phyloP scores from a whole-genome alignment of 495 filamentous ascomycete species.

The Daldinia caldariorum region DNA sequence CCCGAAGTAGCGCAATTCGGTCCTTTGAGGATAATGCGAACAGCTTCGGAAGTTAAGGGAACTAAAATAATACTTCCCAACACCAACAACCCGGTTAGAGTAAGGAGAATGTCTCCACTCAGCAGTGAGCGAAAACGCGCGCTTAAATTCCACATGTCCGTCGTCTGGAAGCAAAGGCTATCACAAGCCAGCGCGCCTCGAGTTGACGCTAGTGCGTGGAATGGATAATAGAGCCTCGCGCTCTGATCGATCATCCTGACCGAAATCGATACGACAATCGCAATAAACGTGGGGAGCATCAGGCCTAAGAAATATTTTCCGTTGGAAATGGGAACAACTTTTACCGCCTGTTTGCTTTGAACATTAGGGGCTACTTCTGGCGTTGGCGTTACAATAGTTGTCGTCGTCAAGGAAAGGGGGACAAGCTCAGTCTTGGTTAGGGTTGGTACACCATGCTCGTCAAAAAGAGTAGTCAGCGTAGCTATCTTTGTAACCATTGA shows the following conservation, averaged over 20 bases:
- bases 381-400: slow-evolving; percentile 23
- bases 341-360: slow-evolving; percentile 17
- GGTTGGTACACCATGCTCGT: slow-evolving; percentile 27
- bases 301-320: slow-evolving; percentile 48
- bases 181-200: slow-evolving; percentile 41
- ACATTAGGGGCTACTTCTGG: slow-evolving; percentile 11
- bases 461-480: slow-evolving; percentile 25
- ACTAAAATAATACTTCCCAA: slow-evolving; percentile 36
- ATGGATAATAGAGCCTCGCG: slow-evolving; percentile 50
- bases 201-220: slow-evolving; percentile 43
- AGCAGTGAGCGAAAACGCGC: slow-evolving; percentile 30
- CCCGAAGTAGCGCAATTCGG: slow-evolving; percentile 24
- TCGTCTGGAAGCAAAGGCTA: slow-evolving; percentile 42
- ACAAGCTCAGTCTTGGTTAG: slow-evolving; percentile 32
- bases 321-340: slow-evolving; percentile 32
- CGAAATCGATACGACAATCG: slow-evolving; percentile 43
- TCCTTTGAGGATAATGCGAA: slow-evolving; percentile 39
- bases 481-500: slow-evolving; percentile 22
- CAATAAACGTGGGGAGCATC: slow-evolving; percentile 50
- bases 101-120: slow-evolving; percentile 35
- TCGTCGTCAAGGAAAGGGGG: slow-evolving; percentile 32
- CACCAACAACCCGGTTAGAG: slow-evolving; percentile 42
- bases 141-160: slow-evolving; percentile 29
- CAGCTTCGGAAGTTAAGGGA: slow-evolving; percentile 41
- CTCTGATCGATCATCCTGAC: slow-evolving; percentile 46